Percentiles rank a stretch among this genome's conserved stretches.
Evolutionary conservation across 2,329 filamentous ascomycete species (phyloP).

Genomic region (Escovopsis sp.): DNA sequence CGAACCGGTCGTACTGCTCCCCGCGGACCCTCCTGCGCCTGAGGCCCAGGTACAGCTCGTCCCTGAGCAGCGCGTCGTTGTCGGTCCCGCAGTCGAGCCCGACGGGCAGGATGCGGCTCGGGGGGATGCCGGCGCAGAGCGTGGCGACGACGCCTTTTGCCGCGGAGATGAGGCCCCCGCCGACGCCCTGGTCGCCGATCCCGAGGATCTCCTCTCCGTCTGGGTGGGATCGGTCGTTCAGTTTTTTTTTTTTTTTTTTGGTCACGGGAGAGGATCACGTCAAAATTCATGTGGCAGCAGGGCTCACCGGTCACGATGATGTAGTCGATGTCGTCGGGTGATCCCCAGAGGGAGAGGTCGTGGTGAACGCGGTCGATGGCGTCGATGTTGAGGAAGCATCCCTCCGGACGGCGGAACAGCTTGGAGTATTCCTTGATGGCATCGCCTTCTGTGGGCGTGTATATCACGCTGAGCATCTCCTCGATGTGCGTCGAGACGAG

Average conservation of each 20-base stretch:
- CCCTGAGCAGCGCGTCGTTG: constrained; percentile 58
- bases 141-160: constrained; percentile 76
- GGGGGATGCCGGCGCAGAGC: constrained; percentile 75
- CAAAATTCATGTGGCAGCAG: no score
- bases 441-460: constrained; percentile 80
- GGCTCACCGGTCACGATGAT: constrained; percentile 66
- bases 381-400: constrained; percentile 65
- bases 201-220: constrained; percentile 62
- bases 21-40: constrained; percentile 52
- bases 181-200: constrained; percentile 79
- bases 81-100: constrained; percentile 78
- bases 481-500: constrained; percentile 63
- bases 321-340: constrained; percentile 64
- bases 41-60: constrained; percentile 68
- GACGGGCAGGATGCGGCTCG: constrained; percentile 62
- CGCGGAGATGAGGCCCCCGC: constrained; percentile 69
- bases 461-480: constrained; percentile 85
- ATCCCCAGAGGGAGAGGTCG: constrained; percentile 53
- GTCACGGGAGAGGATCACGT: no score
- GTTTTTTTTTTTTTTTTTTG: no score
- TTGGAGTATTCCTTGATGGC: constrained; percentile 75
- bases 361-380: constrained; percentile 51
- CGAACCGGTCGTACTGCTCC: constrained; percentile 59
- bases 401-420: constrained; percentile 63
- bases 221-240: no score